phyloP scores from a whole-genome alignment of 768 basidiomycete species.

The button mushroom (Agaricus bisporus) region DNA sequence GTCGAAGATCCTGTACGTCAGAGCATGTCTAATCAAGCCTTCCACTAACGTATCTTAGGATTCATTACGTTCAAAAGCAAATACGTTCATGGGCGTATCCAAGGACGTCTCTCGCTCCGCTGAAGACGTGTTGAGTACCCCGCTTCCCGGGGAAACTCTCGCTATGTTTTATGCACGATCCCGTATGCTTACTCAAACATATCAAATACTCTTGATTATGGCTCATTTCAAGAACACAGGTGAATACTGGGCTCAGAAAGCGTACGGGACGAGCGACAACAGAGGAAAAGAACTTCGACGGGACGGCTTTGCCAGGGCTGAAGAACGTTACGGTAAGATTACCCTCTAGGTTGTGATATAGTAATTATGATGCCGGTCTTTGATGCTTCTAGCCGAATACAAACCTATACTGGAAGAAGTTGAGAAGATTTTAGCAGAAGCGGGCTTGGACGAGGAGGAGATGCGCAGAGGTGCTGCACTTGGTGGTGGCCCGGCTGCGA shows the following conservation, averaged over 20 bases:
- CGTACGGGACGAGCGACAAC: conserved; percentile 49
- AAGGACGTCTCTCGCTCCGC: conserved; percentile 51
- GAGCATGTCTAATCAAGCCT: not conserved
- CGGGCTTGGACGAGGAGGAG: conserved; percentile 81
- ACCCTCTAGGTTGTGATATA: not conserved
- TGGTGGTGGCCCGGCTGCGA: conserved; percentile 26
- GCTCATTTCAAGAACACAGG: conserved; percentile 30
- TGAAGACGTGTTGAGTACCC: conserved; percentile 71
- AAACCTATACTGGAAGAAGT: conserved; percentile 80
- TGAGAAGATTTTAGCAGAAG: conserved; percentile 76
- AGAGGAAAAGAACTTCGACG: conserved; percentile 74
- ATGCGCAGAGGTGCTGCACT: conserved; percentile 55
- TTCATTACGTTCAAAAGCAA: conserved; percentile 28
- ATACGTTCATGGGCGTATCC: conserved; percentile 53
- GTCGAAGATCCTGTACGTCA: not conserved
- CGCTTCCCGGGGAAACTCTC: conserved; percentile 78
- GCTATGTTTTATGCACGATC: conserved; percentile 80
- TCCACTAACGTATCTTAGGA: conserved; percentile 15
- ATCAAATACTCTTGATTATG: not conserved
- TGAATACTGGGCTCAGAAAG: conserved; percentile 77
- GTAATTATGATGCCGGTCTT: not conserved
- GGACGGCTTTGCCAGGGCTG: conserved; percentile 72
- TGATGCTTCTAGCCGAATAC: conserved; percentile 48
- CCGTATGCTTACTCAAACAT: conserved; percentile 35
- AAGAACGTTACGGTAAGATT: conserved; percentile 61